These are phyloP conservation scores for Podospora australis DNA, from an alignment of 495 filamentous ascomycete species.

Conservation along the genomic window DNA sequence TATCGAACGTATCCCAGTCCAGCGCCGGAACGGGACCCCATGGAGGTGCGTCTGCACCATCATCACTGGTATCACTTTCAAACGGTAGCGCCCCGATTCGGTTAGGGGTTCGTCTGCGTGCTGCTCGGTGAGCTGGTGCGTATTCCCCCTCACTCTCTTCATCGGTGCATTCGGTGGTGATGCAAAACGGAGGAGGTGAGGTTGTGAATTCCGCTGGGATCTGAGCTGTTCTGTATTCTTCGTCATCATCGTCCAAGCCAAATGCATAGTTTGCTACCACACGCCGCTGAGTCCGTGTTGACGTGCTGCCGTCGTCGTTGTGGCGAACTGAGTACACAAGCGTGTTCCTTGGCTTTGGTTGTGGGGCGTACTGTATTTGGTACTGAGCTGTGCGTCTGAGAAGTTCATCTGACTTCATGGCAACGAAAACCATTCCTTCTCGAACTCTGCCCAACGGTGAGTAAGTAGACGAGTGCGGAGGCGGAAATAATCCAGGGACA, in stretches of 20 bases:
- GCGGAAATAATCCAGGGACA: slow-evolving; percentile 36
- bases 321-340: slow-evolving; percentile 41
- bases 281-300: background rate
- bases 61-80: slow-evolving; percentile 43
- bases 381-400: slow-evolving; percentile 67
- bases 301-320: slow-evolving; percentile 36
- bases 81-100: slow-evolving; percentile 46
- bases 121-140: slow-evolving; percentile 6
- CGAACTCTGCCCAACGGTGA: slow-evolving; percentile 56
- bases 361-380: slow-evolving; percentile 58
- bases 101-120: slow-evolving; percentile 30
- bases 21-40: slow-evolving; percentile 4
- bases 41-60: slow-evolving; percentile 15
- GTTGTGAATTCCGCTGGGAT: slow-evolving; percentile 47
- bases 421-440: slow-evolving; percentile 89
- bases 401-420: slow-evolving; percentile 74
- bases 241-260: slow-evolving; percentile 28
- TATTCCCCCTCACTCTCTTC: slow-evolving; percentile 39
- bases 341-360: slow-evolving; percentile 20
- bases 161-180: slow-evolving; percentile 49
- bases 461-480: slow-evolving; percentile 9
- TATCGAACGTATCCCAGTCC: slow-evolving; percentile 10
- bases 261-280: slow-evolving; percentile 2
- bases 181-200: slow-evolving; percentile 34
- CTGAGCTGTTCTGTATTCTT: slow-evolving; percentile 39